Conservation (phyloP, 116 monocot genomes). For the Iris pallida region DNA sequence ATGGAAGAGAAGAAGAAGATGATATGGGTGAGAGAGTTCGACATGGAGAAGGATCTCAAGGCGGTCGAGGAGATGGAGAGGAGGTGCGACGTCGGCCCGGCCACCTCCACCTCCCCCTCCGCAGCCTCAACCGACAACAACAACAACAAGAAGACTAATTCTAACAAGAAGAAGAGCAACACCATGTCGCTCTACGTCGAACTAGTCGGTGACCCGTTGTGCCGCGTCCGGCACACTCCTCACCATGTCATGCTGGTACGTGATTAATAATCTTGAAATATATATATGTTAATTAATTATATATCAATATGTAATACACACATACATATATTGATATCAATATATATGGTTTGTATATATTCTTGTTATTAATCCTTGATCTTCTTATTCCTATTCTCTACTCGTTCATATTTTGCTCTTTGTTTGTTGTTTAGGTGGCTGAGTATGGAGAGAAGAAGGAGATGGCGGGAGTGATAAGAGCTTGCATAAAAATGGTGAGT, state of each 20-base stretch:
- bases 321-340: too few relatives aligned
- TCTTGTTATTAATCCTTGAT: too few relatives aligned
- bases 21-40: slow-evolving; percentile 32
- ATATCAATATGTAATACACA: too few relatives aligned
- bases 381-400: too few relatives aligned
- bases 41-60: slow-evolving; percentile 21
- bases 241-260: slow-evolving; percentile 61
- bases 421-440: slow-evolving; percentile 34
- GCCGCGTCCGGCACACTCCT: slow-evolving; percentile 46
- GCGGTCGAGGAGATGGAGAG: slow-evolving; percentile 33
- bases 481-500: slow-evolving; percentile 45
- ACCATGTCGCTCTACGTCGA: slow-evolving; percentile 34
- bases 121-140: not conserved
- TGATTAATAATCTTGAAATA: not conserved
- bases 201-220: slow-evolving; percentile 53
- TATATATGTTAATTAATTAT: too few relatives aligned
- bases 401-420: not conserved
- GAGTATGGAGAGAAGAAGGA: slow-evolving; percentile 51
- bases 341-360: too few relatives aligned
- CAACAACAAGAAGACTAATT: slow-evolving; percentile 24
- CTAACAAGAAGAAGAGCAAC: not conserved
- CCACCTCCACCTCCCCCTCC: not conserved
- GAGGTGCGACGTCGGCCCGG: slow-evolving; percentile 18
- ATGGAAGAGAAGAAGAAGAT: not conserved
- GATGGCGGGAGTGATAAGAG: slow-evolving; percentile 61